These are phyloP conservation scores for Staphylotrichum longicolle DNA, from an alignment of 495 filamentous ascomycete genomes.

Conservation along the genomic window DNA sequence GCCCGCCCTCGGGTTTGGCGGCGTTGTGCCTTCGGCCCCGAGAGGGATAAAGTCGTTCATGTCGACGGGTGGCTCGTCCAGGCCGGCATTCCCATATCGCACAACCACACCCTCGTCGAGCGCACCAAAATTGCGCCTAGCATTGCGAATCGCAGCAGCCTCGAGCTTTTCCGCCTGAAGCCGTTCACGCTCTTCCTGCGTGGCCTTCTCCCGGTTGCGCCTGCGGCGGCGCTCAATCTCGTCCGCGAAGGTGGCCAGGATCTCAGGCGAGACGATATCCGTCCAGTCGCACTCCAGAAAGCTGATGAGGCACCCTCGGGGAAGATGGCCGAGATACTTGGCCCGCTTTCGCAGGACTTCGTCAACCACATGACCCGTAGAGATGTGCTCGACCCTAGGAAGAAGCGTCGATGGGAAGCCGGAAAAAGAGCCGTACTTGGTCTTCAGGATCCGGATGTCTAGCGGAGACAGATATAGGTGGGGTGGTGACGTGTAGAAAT, in stretches of 20 bases:
- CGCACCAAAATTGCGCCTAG: conserved; percentile 41
- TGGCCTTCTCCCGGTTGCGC: conserved; percentile 80
- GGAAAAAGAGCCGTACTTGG: conserved; percentile 80
- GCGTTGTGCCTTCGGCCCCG: conserved; percentile 43
- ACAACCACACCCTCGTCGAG: conserved; percentile 39
- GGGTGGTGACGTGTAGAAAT: conserved; percentile 85
- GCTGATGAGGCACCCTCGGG: conserved; percentile 86
- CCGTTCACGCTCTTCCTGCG: conserved; percentile 85
- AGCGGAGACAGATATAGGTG: conserved; percentile 93
- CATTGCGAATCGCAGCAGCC: conserved; percentile 47
- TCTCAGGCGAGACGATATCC: conserved; percentile 73
- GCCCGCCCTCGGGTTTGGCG: conserved; percentile 39
- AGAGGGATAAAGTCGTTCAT: conserved; percentile 68
- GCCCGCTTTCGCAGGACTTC: conserved; percentile 81
- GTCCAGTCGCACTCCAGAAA: conserved; percentile 98
- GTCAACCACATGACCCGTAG: conserved; percentile 86
- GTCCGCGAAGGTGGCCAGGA: conserved; percentile 66
- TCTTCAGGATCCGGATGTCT: conserved; percentile 92
- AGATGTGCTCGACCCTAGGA: conserved; percentile 87
- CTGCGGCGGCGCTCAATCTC: conserved; percentile 80
- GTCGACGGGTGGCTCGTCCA: conserved; percentile 37
- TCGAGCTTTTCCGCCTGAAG: conserved; percentile 82
- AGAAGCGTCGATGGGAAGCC: conserved; percentile 86
- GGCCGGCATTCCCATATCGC: conserved; percentile 27
- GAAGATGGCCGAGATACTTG: conserved; percentile 89